Percentiles rank a stretch among this genome's conserved stretches.
These are phyloP conservation scores for Plasmodium ovale DNA, from an alignment of 169 alveolate species.

Conservation along the genomic window DNA sequence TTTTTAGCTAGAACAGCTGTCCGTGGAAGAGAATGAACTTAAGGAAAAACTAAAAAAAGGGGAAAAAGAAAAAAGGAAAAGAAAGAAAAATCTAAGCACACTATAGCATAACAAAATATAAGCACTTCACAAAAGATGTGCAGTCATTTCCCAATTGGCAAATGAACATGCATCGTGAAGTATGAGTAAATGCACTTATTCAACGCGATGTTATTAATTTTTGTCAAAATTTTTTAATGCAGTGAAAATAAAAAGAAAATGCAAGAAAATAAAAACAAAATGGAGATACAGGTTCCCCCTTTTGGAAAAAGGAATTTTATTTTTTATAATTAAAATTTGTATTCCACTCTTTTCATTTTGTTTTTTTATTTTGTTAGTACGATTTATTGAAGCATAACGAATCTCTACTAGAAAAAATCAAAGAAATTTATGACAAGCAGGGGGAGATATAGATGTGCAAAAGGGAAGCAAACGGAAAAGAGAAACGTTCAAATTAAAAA, in stretches of 20 bases:
- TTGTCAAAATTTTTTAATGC: not conserved
- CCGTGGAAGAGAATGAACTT: conserved; percentile 30
- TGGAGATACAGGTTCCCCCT: conserved; percentile 50
- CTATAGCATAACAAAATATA: not conserved
- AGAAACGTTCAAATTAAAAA: not conserved
- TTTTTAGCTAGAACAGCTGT: conserved; percentile 32
- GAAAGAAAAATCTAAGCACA: not conserved
- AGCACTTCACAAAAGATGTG: not conserved
- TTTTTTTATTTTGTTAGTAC: conserved; percentile 34
- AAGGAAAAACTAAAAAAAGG: conserved; percentile 35
- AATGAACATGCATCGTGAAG: not conserved
- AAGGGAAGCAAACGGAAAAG: conserved; percentile 1
- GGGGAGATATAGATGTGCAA: conserved; percentile 38
- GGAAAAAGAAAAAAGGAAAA: conserved; percentile 15
- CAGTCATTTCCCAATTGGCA: too few relatives aligned
- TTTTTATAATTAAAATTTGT: not conserved
- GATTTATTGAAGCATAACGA: conserved; percentile 70
- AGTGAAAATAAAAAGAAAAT: conserved; percentile 56
- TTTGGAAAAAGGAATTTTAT: not conserved
- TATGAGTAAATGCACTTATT: too few relatives aligned
- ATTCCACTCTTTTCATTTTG: not conserved
- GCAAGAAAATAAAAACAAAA: conserved; percentile 63
- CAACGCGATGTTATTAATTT: not conserved
- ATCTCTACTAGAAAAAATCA: conserved; percentile 59
- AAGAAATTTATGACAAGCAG: conserved; percentile 64